phyloP scores from a whole-genome alignment of 192 early-diverging fungal species.

The Haplosporangium gracile region DNA sequence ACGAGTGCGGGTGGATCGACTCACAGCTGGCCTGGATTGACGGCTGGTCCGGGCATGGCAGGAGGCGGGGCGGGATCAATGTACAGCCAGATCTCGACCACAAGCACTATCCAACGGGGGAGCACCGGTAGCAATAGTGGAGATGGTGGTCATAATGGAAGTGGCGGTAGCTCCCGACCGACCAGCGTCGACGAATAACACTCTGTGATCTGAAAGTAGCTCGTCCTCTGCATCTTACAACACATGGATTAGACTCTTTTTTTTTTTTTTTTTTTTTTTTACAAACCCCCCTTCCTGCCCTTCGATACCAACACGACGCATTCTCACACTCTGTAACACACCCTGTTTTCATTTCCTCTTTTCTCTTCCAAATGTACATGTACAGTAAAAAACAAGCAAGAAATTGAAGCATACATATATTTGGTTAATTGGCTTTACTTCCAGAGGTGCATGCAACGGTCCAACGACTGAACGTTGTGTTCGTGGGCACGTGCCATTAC shows the following conservation, averaged over 20 bases:
- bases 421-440: no score
- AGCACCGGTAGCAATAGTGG: conserved; percentile 55
- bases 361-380: background rate
- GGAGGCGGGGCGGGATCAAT: conserved; percentile 27
- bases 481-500: no score
- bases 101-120: conserved; percentile 45
- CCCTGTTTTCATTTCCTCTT: background rate
- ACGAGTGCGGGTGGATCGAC: conserved; percentile 37
- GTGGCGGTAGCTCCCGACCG: conserved; percentile 41
- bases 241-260: background rate
- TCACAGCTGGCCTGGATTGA: conserved; percentile 47
- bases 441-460: no score
- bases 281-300: background rate
- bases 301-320: background rate
- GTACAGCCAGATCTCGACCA: conserved; percentile 48
- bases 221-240: background rate
- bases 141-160: conserved; percentile 40
- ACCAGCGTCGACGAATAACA: conserved; percentile 52
- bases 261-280: background rate
- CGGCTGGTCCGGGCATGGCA: background rate
- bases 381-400: background rate
- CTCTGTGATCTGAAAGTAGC: background rate
- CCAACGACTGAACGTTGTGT: no score
- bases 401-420: no score
- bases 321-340: background rate